Evolutionary conservation across 108 stramenopile genomes (phyloP).

Genomic region (Mayamaea pseudoterrestris): DNA sequence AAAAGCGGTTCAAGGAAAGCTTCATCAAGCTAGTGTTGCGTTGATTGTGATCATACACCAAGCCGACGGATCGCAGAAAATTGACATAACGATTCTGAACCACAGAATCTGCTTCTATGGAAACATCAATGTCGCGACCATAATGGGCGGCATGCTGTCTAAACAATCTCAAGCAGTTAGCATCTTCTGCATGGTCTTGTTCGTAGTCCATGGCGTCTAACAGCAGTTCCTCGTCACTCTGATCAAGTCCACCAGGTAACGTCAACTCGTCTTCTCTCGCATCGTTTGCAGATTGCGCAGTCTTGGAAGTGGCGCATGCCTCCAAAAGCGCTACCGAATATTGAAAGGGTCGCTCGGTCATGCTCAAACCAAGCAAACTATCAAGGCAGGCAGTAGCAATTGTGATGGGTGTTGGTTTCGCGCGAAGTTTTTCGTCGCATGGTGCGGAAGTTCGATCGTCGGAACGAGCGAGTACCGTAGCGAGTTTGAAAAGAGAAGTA

Average conservation of each 20-base stretch:
- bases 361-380: neutral
- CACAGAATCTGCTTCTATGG: neutral
- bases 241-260: neutral
- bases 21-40: neutral
- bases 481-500: neutral
- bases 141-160: slow-evolving; percentile 1
- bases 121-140: neutral
- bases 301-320: neutral
- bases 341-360: neutral
- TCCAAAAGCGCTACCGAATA: neutral
- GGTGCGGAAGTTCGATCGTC: neutral
- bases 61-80: slow-evolving; percentile 1
- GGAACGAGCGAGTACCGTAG: neutral
- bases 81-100: neutral
- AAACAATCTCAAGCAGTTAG: neutral
- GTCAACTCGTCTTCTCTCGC: neutral
- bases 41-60: slow-evolving; percentile 8
- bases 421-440: too few relatives aligned
- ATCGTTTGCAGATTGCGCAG: neutral
- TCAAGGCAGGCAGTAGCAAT: neutral
- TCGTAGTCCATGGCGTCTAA: neutral
- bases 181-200: neutral
- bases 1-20: slow-evolving; percentile 2
- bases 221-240: too few relatives aligned
- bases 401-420: neutral